phyloP scores from a whole-genome alignment of 495 filamentous ascomycete species.

The Podospora anserina region DNA sequence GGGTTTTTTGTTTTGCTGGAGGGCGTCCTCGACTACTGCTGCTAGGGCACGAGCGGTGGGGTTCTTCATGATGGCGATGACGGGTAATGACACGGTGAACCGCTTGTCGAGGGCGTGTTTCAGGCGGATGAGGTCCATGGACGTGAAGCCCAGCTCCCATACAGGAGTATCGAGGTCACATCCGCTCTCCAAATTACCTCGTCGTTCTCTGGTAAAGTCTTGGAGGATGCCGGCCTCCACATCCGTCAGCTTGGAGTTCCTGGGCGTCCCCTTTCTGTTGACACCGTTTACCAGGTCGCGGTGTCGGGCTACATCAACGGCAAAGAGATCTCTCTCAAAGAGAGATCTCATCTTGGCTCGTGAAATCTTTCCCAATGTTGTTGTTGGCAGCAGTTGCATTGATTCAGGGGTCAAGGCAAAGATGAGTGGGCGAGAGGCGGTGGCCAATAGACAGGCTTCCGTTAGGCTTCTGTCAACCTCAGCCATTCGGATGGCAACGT shows the following conservation, averaged over 20 bases:
- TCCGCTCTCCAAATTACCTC: not conserved
- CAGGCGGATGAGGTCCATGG: constrained; percentile 44
- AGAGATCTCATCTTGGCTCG: constrained; percentile 34
- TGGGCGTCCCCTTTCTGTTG: too few species aligned
- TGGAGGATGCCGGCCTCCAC: not conserved
- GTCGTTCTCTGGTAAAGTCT: not conserved
- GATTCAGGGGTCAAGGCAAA: not conserved
- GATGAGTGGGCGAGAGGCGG: too few species aligned
- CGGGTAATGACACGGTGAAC: constrained; percentile 29
- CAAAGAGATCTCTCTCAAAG: constrained; percentile 31
- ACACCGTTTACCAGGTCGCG: not conserved
- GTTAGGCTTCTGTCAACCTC: too few species aligned
- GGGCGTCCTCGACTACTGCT: not conserved
- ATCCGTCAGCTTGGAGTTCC: too few species aligned
- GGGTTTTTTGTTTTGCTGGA: too few species aligned
- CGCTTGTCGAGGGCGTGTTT: constrained; percentile 24
- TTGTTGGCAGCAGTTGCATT: constrained; percentile 23
- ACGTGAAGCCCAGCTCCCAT: constrained; percentile 44
- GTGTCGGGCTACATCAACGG: constrained; percentile 5
- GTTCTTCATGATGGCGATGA: constrained; percentile 45
- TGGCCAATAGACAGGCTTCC: too few species aligned
- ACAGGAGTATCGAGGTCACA: constrained; percentile 33
- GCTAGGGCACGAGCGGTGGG: constrained; percentile 28
- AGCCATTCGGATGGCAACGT: too few species aligned
- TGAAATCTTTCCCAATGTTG: constrained; percentile 49